Conservation (phyloP, 257 asterid genomes). For the Paulownia fortunei region DNA sequence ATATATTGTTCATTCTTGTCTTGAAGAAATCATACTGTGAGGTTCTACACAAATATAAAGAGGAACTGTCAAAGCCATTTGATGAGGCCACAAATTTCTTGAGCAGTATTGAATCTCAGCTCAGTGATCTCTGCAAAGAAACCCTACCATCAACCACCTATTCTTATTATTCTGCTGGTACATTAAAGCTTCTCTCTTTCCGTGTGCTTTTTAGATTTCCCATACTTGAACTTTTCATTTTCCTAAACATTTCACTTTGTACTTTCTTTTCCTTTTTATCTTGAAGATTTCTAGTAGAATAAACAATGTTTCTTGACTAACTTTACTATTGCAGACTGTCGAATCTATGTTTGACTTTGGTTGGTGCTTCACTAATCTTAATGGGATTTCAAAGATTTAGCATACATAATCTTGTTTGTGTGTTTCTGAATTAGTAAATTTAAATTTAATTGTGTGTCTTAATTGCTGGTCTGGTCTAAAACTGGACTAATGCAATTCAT, state of each 20-base stretch:
- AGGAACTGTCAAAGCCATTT: conserved; percentile 73
- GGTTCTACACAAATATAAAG: conserved; percentile 61
- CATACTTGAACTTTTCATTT: not conserved
- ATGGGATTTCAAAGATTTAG: not conserved
- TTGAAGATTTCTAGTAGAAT: not conserved
- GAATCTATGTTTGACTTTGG: not conserved
- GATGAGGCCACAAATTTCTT: conserved; percentile 80
- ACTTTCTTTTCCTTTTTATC: not conserved
- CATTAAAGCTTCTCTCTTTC: conserved; percentile 8
- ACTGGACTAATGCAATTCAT: not conserved
- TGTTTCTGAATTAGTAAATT: not conserved
- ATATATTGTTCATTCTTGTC: not conserved
- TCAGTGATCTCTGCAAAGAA: conserved; percentile 66
- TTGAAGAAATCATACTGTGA: conserved; percentile 76
- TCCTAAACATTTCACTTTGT: not conserved
- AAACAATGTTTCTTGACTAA: not conserved
- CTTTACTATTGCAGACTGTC: too few species aligned
- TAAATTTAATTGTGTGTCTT: not conserved
- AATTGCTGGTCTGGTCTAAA: not conserved
- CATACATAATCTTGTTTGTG: not conserved
- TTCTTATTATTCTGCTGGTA: conserved; percentile 45
- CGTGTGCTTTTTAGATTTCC: not conserved
- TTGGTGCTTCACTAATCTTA: not conserved
- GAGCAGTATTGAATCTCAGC: conserved; percentile 70
- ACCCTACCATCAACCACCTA: conserved; percentile 49